Conservation (phyloP, 495 filamentous ascomycete genomes). For the Darksidea phi region DNA sequence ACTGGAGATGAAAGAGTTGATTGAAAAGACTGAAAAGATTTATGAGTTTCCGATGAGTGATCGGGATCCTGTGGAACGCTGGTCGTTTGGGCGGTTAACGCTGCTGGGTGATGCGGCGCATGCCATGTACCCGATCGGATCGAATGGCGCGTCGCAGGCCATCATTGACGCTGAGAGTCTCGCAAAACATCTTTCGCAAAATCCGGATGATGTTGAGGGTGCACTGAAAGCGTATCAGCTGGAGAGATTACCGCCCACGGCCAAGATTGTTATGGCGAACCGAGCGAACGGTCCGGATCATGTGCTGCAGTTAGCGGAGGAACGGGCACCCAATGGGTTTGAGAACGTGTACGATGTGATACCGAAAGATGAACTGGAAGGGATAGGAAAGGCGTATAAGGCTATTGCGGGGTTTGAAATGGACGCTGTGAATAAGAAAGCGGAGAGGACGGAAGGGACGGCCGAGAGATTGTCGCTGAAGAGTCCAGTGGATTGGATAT, state of each 20-base stretch:
- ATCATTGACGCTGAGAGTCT: slow-evolving; percentile 16
- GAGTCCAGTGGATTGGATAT: slow-evolving; percentile 1
- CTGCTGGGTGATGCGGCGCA: slow-evolving; percentile 23
- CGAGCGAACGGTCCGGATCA: slow-evolving; percentile 23
- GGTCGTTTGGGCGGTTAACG: slow-evolving; percentile 11
- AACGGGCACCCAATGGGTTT: slow-evolving; percentile 27
- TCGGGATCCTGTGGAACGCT: slow-evolving; percentile 14
- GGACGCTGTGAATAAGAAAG: slow-evolving; percentile 22
- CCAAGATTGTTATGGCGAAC: slow-evolving; percentile 26
- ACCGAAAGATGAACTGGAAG: slow-evolving; percentile 24
- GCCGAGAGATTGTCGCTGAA: slow-evolving; percentile 7
- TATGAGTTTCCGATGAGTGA: slow-evolving; percentile 27
- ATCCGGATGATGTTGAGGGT: not conserved
- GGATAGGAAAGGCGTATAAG: slow-evolving; percentile 22
- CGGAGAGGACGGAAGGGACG: slow-evolving; percentile 9
- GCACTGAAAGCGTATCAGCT: slow-evolving; percentile 25
- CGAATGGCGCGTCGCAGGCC: slow-evolving; percentile 20
- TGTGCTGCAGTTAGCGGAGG: slow-evolving; percentile 28
- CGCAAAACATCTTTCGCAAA: not conserved
- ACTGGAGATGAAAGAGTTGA: slow-evolving; percentile 11
- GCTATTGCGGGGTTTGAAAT: slow-evolving; percentile 30
- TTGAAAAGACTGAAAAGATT: slow-evolving; percentile 16
- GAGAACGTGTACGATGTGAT: slow-evolving; percentile 30
- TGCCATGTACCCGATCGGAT: slow-evolving; percentile 22
- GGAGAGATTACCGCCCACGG: slow-evolving; percentile 23